Conservation (phyloP, 495 filamentous ascomycete genomes). For the Xylaria grammica region DNA sequence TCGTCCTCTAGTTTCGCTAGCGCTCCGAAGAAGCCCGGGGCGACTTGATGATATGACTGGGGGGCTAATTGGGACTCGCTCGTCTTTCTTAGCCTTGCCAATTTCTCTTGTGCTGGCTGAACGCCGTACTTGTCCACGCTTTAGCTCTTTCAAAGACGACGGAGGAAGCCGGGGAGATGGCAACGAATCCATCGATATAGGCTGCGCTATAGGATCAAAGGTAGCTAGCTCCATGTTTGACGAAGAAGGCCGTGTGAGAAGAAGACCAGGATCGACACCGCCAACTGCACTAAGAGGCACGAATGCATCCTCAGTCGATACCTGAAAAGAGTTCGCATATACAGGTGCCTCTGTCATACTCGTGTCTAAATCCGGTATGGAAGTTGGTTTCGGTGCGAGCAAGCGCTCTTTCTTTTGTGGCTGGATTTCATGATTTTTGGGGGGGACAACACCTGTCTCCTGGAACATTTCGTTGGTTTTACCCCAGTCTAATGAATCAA, state of each 20-base stretch:
- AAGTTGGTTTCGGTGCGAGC: slow-evolving; percentile 46
- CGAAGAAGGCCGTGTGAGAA: slow-evolving; percentile 53
- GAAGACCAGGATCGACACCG: slow-evolving; percentile 51
- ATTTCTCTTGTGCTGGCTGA: slow-evolving; percentile 49
- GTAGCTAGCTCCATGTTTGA: slow-evolving; percentile 45
- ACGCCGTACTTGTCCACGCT: slow-evolving; percentile 45
- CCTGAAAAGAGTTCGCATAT: slow-evolving; percentile 45
- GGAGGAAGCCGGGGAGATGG: slow-evolving; percentile 31
- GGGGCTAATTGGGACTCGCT: slow-evolving; percentile 57
- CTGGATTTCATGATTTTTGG: slow-evolving; percentile 37
- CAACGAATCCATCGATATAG: slow-evolving; percentile 33
- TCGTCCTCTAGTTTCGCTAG: slow-evolving; percentile 57
- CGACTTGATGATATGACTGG: slow-evolving; percentile 56
- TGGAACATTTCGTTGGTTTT: slow-evolving; percentile 53
- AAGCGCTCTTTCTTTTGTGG: slow-evolving; percentile 36
- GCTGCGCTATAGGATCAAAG: slow-evolving; percentile 42
- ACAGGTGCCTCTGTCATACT: slow-evolving; percentile 43
- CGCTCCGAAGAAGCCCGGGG: slow-evolving; percentile 65
- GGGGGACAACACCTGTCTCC: slow-evolving; percentile 38
- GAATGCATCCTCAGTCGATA: slow-evolving; percentile 49
- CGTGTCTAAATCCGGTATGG: slow-evolving; percentile 41
- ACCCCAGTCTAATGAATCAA: slow-evolving; percentile 57
- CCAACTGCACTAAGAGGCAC: slow-evolving; percentile 41
- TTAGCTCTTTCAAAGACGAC: slow-evolving; percentile 32
- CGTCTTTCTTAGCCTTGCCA: slow-evolving; percentile 39